Evolutionary conservation across 1,284 basidiomycete genomes (phyloP).

Genomic region (Athelia psychrophila): DNA sequence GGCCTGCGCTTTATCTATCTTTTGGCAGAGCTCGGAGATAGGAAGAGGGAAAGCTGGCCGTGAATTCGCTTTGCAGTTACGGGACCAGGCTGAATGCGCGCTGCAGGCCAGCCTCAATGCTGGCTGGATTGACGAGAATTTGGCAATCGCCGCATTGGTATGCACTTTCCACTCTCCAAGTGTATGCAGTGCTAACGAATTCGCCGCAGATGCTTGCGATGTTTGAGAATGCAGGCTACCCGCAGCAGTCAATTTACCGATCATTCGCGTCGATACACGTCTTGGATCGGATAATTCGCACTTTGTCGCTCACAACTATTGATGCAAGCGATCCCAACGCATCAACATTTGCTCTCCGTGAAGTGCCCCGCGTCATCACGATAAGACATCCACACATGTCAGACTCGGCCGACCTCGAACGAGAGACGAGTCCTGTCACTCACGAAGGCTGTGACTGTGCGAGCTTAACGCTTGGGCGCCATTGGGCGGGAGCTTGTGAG

Average conservation of each 20-base stretch:
- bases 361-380: constrained; percentile 24
- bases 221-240: constrained; percentile 71
- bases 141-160: constrained; percentile 76
- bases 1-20: constrained; percentile 63
- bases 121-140: constrained; percentile 65
- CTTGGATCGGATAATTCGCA: constrained; percentile 66
- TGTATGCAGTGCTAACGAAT: background rate
- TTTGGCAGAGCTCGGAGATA: constrained; percentile 66
- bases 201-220: constrained; percentile 54
- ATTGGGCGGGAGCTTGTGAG: constrained; percentile 46
- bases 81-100: constrained; percentile 66
- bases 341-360: constrained; percentile 44
- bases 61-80: constrained; percentile 51
- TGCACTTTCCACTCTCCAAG: constrained; percentile 16
- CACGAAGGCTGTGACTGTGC: constrained; percentile 48
- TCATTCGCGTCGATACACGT: constrained; percentile 54
- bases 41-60: constrained; percentile 47
- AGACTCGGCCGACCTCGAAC: background rate
- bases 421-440: background rate
- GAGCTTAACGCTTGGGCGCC: constrained; percentile 47
- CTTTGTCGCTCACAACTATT: constrained; percentile 48
- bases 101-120: constrained; percentile 68
- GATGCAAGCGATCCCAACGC: constrained; percentile 38
- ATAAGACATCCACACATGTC: too few relatives aligned
- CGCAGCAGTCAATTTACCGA: constrained; percentile 49